Evolutionary conservation across 1,139 yeast genomes (phyloP).

Genomic region (Geotrichum australiense): DNA sequence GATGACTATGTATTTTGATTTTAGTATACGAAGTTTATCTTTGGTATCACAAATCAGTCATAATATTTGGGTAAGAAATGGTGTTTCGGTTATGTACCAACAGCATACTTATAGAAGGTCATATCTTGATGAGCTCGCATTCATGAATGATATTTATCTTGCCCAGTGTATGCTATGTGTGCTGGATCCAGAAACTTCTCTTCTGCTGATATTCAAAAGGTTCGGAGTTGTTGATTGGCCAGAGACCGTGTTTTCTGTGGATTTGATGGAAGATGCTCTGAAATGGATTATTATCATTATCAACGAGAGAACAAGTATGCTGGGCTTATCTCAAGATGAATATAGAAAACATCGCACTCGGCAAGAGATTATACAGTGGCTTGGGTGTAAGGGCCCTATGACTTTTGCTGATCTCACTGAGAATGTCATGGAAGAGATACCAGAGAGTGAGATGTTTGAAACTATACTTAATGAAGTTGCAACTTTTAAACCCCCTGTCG

Average conservation of each 20-base stretch:
- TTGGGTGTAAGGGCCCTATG: constrained; percentile 61
- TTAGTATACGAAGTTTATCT: constrained; percentile 69
- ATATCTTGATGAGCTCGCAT: constrained; percentile 75
- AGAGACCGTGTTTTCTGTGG: constrained; percentile 36
- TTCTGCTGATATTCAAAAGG: constrained; percentile 55
- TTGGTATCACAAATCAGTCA: constrained; percentile 67
- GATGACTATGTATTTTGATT: constrained; percentile 49
- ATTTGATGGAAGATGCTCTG: constrained; percentile 78
- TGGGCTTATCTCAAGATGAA: constrained; percentile 43
- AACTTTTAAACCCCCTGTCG: constrained; percentile 55
- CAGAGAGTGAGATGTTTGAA: constrained; percentile 66
- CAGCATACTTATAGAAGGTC: constrained; percentile 59
- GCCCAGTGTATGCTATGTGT: constrained; percentile 58
- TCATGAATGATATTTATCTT: constrained; percentile 64
- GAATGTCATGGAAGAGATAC: constrained; percentile 67
- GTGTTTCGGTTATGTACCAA: constrained; percentile 69
- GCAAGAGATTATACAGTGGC: constrained; percentile 68
- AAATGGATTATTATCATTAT: constrained; percentile 61
- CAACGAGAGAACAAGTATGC: constrained; percentile 58
- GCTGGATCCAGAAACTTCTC: constrained; percentile 49
- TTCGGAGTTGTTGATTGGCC: constrained; percentile 57
- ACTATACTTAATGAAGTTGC: constrained; percentile 54
- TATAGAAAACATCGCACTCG: constrained; percentile 47
- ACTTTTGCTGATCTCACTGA: constrained; percentile 64
- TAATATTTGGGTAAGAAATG: constrained; percentile 90